Conservation (phyloP, 805 yeast species). For the Teunomyces tritomae region DNA sequence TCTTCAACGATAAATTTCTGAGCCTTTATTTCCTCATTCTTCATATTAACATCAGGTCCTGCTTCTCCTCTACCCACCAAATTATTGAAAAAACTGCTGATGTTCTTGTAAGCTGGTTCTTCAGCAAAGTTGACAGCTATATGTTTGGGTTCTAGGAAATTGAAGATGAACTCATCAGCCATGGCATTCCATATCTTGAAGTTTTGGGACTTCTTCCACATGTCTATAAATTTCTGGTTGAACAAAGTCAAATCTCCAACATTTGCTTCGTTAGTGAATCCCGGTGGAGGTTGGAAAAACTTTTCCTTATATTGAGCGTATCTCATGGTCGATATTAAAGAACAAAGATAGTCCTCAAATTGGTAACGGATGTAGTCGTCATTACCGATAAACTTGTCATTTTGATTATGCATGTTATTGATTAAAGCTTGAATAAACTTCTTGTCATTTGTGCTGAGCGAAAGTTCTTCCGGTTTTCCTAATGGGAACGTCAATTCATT, state of each 20-base stretch:
- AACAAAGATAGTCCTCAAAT: conserved; percentile 86
- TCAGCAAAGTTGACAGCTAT: conserved; percentile 23
- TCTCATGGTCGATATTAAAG: conserved; percentile 70
- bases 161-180: conserved; percentile 45
- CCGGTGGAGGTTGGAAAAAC: conserved; percentile 41
- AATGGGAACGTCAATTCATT: conserved; percentile 45
- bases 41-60: neutral
- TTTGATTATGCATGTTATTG: conserved; percentile 46
- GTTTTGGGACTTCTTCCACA: conserved; percentile 36
- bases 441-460: conserved; percentile 51
- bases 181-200: conserved; percentile 39
- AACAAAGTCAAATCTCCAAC: conserved; percentile 31
- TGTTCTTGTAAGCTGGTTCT: conserved; percentile 12
- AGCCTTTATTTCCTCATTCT: conserved; percentile 6
- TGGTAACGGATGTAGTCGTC: conserved; percentile 87
- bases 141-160: conserved; percentile 41
- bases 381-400: conserved; percentile 34
- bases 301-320: conserved; percentile 55
- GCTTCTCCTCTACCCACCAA: conserved; percentile 12
- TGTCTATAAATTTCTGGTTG: conserved; percentile 27
- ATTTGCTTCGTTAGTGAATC: conserved; percentile 22
- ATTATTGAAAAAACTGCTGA: conserved; percentile 24
- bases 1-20: conserved; percentile 12
- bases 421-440: conserved; percentile 67
- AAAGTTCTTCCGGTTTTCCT: conserved; percentile 27